Base-by-base conservation (phyloP, 345 rosid genomes). In the Sonneratia caseolaris region DNA sequence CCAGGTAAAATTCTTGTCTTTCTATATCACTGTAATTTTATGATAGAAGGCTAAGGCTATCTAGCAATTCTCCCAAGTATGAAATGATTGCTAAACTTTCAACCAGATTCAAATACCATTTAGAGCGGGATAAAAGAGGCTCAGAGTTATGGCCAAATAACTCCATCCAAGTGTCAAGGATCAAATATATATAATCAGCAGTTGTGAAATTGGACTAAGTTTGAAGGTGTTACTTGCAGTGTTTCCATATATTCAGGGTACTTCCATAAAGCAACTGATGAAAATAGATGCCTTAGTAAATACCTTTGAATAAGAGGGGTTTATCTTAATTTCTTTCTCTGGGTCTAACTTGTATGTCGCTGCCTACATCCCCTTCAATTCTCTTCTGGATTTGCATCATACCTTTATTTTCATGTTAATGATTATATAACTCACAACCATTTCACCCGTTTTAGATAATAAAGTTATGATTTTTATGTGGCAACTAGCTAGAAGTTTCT, bases 1-100 rank as follows among this genome's bases (percentile, higher is more conserved):
- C 79, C 98, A 94, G 96, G 98, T 89, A 83, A 72, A 61, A 76
- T 14, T 70, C 47, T 64, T 49, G 15, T 38, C 13, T 27, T 37
- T 45, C 59, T 35, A 45, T 27, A 15, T 21, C 65, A 4, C 12
- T 21, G 18, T 51, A 8, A 64, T 27, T 12, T 65, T 48, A 22
- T 35, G 38, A 35, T 27, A 27, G 16, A 12, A 62, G 66, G 19
- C 6, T 0, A 35, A 22, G 37, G 66, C 37, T 62, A 27, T 11
- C 18, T 62, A 0, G 66, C 3, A 62, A 62, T 11, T 32, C 37
- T 62, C 32, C 19, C 6, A 2, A 12, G 37, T 3, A 32, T 27
- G 6, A 27, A 62, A 12, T 62, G 10, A 27, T 27, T 62, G 64
- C 18, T 62, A 6, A 62, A 32, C 37, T 35, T 62, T 35, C 66